Conservation (phyloP, 176 grass and related monocot species). For the Musa itinerans region DNA sequence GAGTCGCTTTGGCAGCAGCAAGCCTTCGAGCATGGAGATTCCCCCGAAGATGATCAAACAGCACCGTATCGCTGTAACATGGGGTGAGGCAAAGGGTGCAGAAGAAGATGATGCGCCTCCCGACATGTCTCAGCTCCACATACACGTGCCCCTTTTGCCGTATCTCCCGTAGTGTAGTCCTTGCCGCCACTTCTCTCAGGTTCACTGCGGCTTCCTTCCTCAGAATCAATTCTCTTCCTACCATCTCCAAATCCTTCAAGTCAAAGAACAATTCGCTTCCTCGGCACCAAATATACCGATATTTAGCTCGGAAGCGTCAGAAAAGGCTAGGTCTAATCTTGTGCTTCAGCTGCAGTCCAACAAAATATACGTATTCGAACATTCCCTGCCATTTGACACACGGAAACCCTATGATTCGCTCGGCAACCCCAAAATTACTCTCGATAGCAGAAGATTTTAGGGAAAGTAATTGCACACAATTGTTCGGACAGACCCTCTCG, state of each 20-base stretch:
- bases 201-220: constrained; percentile 55
- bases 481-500: too few relatives aligned
- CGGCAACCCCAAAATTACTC: background rate
- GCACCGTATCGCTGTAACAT: constrained; percentile 85
- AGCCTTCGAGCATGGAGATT: constrained; percentile 60
- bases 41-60: constrained; percentile 87
- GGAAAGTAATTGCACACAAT: too few relatives aligned
- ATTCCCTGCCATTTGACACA: background rate
- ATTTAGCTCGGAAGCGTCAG: background rate
- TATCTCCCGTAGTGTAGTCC: constrained; percentile 65
- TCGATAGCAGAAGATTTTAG: background rate
- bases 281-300: background rate
- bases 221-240: constrained; percentile 60
- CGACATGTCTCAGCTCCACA: constrained; percentile 63
- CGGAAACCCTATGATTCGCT: background rate
- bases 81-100: constrained; percentile 93
- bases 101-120: constrained; percentile 90
- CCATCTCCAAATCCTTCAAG: constrained; percentile 34
- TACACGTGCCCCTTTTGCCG: constrained; percentile 79
- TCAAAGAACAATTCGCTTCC: background rate
- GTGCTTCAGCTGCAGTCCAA: background rate
- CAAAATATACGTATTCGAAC: constrained; percentile 19
- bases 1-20: constrained; percentile 68
- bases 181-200: constrained; percentile 69
- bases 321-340: background rate